Base-by-base conservation (phyloP, 2,329 filamentous ascomycete genomes). In the Pseudogymnoascus sp. region DNA sequence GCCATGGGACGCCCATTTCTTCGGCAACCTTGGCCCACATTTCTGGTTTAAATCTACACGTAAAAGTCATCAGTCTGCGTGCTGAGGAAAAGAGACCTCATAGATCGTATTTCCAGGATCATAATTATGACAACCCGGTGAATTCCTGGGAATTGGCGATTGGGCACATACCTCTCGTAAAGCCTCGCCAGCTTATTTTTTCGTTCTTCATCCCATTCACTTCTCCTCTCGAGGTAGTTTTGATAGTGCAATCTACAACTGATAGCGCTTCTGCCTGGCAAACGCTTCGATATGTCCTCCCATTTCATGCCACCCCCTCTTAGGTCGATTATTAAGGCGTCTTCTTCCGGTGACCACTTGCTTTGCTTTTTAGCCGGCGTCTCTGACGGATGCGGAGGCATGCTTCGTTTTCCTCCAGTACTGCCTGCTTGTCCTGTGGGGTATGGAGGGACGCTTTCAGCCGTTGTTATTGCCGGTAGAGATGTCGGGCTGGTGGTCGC, bases 11-110 rank as follows among this genome's bases (percentile, higher is more conserved):
- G 30, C 86, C 87, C 87, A 99, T 93, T 74, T 97, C 93, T 73
- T 94, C 91, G 41, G 92, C 91, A 20, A 97, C 89, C 70, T 93
- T 94, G 63, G 90, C 86, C 93, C 93, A 99, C 91, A 97, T 97
- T 71, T 97, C 91, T 65, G 90, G 85, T 75, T 97, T 97, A 79
- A 97, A 96, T 74, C 93, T 97, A 62, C 32, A 54, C 12, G 28
- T 16, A 54, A 58, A 58, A 57, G 67, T 68, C 63, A 66, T 65
- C 30, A 58, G 54, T 58, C 16, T 16, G 41, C 25, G n/a, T 18
- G 28, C 25, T 54, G 41, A n/a, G 20, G 20, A 8, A 39, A 11
- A 41, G 12, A n/a, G 6, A 30, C 9, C 6, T 14, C 6, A 32
- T 34, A 16, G 22, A 2, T 50, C 30, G 43, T 28, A 50, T 50